Evolutionary conservation across 306 rosid genomes (phyloP), one percentile per base, ranked within the genome.

Genomic region (Alnus rubra): DNA sequence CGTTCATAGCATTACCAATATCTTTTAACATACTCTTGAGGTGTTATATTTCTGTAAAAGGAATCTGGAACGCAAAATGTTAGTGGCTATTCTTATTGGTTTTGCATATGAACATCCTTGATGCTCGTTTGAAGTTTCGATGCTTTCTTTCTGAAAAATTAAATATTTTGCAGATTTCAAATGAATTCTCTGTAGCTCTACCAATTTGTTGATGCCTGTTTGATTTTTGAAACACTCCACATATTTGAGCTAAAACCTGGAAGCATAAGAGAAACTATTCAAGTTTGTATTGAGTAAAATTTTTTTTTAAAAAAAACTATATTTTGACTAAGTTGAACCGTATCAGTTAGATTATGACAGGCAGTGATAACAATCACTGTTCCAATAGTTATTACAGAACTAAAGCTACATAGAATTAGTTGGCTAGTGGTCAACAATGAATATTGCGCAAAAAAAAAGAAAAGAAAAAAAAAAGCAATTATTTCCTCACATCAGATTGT

Each of bases 31-130:
- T 8, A 30, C 74, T 58, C 60, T 13, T 44, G 74, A 56, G 53
- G 23, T 48, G 77, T 78, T 63, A 35, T 79, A 64, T 62, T 82
- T 81, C 55, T 3, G 68, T 73, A 35, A 33, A 55, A 14, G 63
- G 74, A 77, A 71, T 77, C 45, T 48, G 44, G 8, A 39, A 64
- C 65, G 74, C 75, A 47, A 67, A 82, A 52, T 72, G 83, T 56
- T 37, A 52, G 63, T 74, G 80, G 6, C 69, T 76, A 23, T 42
- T 80, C 55, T 50, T 78, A 60, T 68, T 9, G 49, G 55, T 35
- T 81, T 73, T 68, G 65, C 69, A 12, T 60, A 53, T 67, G 77
- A 73, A 71, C 70, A 62, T 76, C 51, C 16, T n/a, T 18, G 48
- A 67, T 39, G 51, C 49, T 67, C 9, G 7, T 15, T 18, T 67